These are phyloP conservation scores for Penicillium sp. DNA, from an alignment of 2,329 filamentous ascomycete genomes.

Conservation along the genomic window DNA sequence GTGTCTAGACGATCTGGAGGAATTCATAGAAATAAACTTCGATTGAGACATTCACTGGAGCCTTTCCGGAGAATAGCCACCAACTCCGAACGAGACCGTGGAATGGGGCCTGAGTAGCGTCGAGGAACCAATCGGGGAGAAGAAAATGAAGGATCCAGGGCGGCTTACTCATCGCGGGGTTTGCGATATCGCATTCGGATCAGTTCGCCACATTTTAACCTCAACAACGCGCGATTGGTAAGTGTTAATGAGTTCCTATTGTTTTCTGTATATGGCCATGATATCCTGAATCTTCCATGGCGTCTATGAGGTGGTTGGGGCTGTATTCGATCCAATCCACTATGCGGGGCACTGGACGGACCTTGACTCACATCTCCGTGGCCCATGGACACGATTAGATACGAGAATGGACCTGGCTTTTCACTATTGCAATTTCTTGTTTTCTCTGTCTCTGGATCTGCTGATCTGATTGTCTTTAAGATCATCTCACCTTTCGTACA, in stretches of 20 bases:
- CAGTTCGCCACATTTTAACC: constrained; percentile 9
- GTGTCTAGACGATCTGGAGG: background rate
- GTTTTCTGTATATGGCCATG: background rate
- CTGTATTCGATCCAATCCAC: background rate
- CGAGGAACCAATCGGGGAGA: constrained; percentile 12
- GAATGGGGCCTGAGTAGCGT: background rate
- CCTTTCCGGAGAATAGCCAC: constrained; percentile 4
- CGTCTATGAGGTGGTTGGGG: background rate
- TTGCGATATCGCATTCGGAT: constrained; percentile 34
- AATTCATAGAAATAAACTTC: background rate
- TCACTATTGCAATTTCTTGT: background rate
- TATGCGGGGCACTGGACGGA: constrained; percentile 5
- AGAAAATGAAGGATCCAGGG: background rate
- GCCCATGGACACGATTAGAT: background rate
- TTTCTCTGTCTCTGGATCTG: background rate
- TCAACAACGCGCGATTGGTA: constrained; percentile 11
- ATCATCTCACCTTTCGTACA: background rate
- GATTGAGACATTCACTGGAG: background rate
- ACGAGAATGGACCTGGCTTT: background rate
- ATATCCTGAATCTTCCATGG: background rate
- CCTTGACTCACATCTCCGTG: constrained; percentile 6
- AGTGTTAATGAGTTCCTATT: constrained; percentile 1
- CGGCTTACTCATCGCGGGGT: constrained; percentile 23
- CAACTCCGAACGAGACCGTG: constrained; percentile 8
- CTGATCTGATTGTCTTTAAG: background rate